Percentiles rank a stretch among this genome's conserved stretches.
These are phyloP conservation scores for Cladophialophora carrionii DNA, from an alignment of 2,329 filamentous ascomycete genomes.

Conservation along the genomic window DNA sequence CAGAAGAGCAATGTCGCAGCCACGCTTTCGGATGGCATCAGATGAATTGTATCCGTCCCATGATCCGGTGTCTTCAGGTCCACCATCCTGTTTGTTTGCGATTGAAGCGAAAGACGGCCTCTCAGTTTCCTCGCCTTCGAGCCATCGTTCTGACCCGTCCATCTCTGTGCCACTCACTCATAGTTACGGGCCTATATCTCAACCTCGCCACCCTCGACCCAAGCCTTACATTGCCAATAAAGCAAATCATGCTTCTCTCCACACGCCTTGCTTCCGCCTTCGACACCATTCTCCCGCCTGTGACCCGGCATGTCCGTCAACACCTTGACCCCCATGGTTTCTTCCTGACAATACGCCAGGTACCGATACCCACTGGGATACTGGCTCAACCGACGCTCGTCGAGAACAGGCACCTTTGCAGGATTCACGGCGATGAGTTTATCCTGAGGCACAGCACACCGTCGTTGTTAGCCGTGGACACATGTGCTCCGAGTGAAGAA, in stretches of 20 bases:
- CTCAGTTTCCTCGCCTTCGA: not conserved
- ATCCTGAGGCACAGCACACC: conserved; percentile 41
- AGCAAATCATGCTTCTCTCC: conserved; percentile 53
- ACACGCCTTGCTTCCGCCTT: conserved; percentile 37
- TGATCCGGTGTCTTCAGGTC: not conserved
- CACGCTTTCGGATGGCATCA: not conserved
- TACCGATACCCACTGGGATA: conserved; percentile 54
- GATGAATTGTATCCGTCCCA: not conserved
- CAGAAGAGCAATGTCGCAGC: not conserved
- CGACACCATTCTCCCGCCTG: conserved; percentile 25
- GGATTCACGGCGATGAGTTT: conserved; percentile 55
- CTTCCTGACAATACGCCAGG: conserved; percentile 52
- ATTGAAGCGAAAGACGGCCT: not conserved
- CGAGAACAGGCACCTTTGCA: conserved; percentile 47
- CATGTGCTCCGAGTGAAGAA: no score
- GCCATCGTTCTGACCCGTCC: no score
- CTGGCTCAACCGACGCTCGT: conserved; percentile 46
- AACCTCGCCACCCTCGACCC: conserved; percentile 47
- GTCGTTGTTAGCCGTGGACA: not conserved
- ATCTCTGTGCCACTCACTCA: no score
- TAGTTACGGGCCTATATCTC: no score
- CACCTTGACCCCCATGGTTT: conserved; percentile 52
- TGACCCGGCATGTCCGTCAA: conserved; percentile 49
- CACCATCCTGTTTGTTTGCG: not conserved
- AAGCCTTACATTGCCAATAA: conserved; percentile 51